A percentile compares a stretch with the other conserved stretches of the same genome.
phyloP scores from a whole-genome alignment of 2,329 filamentous ascomycete species.

The Metarhizium humberi region DNA sequence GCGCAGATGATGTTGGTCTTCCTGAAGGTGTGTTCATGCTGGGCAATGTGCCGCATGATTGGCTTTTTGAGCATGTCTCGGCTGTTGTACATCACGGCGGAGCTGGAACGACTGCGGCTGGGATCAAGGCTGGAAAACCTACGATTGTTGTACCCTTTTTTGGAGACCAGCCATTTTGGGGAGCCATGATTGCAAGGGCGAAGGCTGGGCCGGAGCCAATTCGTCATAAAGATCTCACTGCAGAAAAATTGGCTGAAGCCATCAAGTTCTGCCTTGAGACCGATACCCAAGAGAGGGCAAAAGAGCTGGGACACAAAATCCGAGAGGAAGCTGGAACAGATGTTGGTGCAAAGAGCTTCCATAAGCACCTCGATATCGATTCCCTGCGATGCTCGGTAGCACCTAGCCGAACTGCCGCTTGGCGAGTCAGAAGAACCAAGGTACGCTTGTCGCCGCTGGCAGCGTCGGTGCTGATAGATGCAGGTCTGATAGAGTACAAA shows the following conservation, averaged over 20 bases:
- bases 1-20: conserved; percentile 58
- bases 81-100: conserved; percentile 83
- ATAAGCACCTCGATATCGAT: conserved; percentile 58
- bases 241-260: conserved; percentile 55
- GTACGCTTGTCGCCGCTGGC: conserved; percentile 63
- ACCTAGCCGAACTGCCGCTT: conserved; percentile 61
- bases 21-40: conserved; percentile 75
- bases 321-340: conserved; percentile 56
- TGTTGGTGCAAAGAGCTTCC: conserved; percentile 58
- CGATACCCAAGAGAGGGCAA: conserved; percentile 46
- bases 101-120: conserved; percentile 78
- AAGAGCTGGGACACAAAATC: conserved; percentile 54
- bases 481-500: conserved; percentile 55
- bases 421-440: conserved; percentile 61
- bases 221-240: conserved; percentile 57
- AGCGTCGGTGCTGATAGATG: conserved; percentile 57
- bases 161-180: conserved; percentile 79
- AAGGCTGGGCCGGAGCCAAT: conserved; percentile 65
- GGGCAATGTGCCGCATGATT: conserved; percentile 80
- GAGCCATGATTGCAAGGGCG: conserved; percentile 62
- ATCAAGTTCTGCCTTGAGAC: conserved; percentile 52
- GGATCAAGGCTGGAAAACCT: conserved; percentile 70
- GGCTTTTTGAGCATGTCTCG: conserved; percentile 74
- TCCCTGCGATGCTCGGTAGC: conserved; percentile 60
- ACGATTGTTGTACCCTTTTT: conserved; percentile 84